Evolutionary conservation across 2,329 filamentous ascomycete species (phyloP).

Genomic region (Cephalotrichum gorgonifer): DNA sequence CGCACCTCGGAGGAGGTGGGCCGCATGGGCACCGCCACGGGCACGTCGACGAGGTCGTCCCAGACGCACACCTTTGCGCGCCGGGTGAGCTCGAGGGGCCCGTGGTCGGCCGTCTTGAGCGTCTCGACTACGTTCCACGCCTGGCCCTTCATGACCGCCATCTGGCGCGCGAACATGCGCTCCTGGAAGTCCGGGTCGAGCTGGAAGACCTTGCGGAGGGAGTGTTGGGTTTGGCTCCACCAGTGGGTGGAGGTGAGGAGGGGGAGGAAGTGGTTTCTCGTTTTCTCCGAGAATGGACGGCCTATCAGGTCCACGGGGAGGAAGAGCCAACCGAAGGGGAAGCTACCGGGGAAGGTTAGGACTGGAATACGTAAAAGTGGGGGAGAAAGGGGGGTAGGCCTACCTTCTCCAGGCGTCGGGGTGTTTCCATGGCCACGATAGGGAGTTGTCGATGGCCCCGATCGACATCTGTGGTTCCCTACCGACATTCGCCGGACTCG

Average conservation of each 20-base stretch:
- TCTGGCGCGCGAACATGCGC: conserved; percentile 96
- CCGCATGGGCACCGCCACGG: conserved; percentile 83
- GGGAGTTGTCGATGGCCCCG: conserved; percentile 92
- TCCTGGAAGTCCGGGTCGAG: conserved; percentile 95
- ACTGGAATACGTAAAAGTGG: not conserved
- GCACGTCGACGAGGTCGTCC: conserved; percentile 95
- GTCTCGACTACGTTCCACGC: conserved; percentile 99
- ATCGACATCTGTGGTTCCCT: conserved; percentile 56
- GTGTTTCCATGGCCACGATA: conserved; percentile 99
- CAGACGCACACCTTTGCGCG: conserved; percentile 89
- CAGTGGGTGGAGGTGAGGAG: conserved; percentile 87
- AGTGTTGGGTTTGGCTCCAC: conserved; percentile 92
- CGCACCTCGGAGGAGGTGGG: conserved; percentile 77
- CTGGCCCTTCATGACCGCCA: conserved; percentile 98
- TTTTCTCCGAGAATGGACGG: conserved; percentile 89
- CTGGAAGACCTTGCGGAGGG: conserved; percentile 77
- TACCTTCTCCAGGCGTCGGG: conserved; percentile 72
- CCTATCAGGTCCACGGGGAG: conserved; percentile 93
- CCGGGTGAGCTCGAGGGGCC: conserved; percentile 84
- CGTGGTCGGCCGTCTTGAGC: conserved; percentile 83
- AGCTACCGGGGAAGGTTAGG: conserved; percentile 44
- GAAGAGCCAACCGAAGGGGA: conserved; percentile 98
- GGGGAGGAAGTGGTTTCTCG: conserved; percentile 89
- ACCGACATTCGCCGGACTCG: conserved; percentile 34
- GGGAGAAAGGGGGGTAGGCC: conserved; percentile 5